Evolutionary conservation across 2,329 filamentous ascomycete species (phyloP).

Genomic region (Penicillium oxalicum): DNA sequence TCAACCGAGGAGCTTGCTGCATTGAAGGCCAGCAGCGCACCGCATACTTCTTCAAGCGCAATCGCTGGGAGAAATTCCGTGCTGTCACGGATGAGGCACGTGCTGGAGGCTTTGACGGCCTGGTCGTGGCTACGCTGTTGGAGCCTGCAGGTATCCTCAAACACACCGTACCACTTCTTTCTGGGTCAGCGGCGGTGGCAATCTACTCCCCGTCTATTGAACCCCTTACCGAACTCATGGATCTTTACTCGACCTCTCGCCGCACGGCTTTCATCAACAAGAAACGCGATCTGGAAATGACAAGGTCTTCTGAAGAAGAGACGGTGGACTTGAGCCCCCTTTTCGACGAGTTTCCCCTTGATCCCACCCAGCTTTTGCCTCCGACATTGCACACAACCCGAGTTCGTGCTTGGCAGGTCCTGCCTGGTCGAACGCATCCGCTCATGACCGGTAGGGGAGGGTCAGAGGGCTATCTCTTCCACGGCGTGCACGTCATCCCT

Average conservation of each 20-base stretch:
- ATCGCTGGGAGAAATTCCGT: conserved; percentile 69
- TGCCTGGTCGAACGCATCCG: conserved; percentile 87
- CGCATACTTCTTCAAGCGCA: conserved; percentile 81
- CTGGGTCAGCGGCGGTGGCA: conserved; percentile 75
- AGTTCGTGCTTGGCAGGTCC: conserved; percentile 77
- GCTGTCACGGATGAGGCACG: conserved; percentile 69
- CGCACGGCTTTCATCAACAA: conserved; percentile 61
- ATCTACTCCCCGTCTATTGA: conserved; percentile 80
- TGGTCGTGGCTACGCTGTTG: conserved; percentile 77
- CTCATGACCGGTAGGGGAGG: conserved; percentile 86
- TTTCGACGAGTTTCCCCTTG: conserved; percentile 72
- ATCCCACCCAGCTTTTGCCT: conserved; percentile 76
- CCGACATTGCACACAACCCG: conserved; percentile 75
- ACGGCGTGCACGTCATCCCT: conserved; percentile 73
- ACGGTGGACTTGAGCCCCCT: conserved; percentile 20
- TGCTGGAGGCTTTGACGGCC: conserved; percentile 71
- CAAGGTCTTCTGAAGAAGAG: conserved; percentile 8
- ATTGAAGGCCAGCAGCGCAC: conserved; percentile 75
- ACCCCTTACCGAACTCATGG: conserved; percentile 67
- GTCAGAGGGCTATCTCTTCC: conserved; percentile 85
- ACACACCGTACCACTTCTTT: conserved; percentile 70
- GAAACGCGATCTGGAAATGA: conserved; percentile 27
- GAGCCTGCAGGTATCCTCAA: conserved; percentile 70
- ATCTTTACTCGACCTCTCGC: conserved; percentile 76
- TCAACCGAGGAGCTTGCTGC: conserved; percentile 56